Evolutionary conservation across 108 stramenopile genomes (phyloP).

Genomic region (Cylindrotheca fusiformis): DNA sequence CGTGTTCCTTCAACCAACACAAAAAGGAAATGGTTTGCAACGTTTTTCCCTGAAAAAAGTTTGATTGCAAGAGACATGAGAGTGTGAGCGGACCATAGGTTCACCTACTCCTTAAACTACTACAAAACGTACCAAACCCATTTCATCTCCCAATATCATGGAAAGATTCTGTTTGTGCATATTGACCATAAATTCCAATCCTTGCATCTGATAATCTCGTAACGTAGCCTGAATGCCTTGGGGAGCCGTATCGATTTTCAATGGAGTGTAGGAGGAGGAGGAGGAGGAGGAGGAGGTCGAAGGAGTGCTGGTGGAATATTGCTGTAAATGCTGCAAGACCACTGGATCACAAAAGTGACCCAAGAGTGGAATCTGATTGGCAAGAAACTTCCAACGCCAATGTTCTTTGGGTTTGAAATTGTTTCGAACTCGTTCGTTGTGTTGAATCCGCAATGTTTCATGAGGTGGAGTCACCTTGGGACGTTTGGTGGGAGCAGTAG

Average conservation of each 20-base stretch:
- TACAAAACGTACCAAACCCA: conserved; percentile 29
- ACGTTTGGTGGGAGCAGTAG: background rate
- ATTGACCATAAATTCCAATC: conserved; percentile 83
- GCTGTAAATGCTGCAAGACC: background rate
- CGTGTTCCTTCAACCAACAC: conserved; percentile 62
- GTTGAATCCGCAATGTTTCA: background rate
- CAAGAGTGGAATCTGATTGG: background rate
- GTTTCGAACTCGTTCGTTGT: conserved; percentile 3
- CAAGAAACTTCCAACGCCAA: conserved; percentile 2
- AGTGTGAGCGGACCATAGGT: background rate
- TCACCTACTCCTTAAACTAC: background rate
- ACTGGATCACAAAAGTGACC: background rate
- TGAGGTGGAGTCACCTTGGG: background rate
- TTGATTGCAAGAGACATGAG: background rate
- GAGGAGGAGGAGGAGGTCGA: background rate
- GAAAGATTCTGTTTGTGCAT: conserved; percentile 62
- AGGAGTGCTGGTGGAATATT: background rate
- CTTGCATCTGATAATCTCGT: conserved; percentile 89
- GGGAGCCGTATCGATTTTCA: conserved; percentile 12
- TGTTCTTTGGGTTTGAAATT: background rate
- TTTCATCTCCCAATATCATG: conserved; percentile 93
- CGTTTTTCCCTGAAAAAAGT: conserved; percentile 74
- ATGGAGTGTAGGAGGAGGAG: background rate
- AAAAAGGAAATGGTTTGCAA: conserved; percentile 89
- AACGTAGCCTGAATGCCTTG: conserved; percentile 29